These are phyloP conservation scores for Sporothrix inflata DNA, from an alignment of 2,329 filamentous ascomycete species.

Conservation along the genomic window DNA sequence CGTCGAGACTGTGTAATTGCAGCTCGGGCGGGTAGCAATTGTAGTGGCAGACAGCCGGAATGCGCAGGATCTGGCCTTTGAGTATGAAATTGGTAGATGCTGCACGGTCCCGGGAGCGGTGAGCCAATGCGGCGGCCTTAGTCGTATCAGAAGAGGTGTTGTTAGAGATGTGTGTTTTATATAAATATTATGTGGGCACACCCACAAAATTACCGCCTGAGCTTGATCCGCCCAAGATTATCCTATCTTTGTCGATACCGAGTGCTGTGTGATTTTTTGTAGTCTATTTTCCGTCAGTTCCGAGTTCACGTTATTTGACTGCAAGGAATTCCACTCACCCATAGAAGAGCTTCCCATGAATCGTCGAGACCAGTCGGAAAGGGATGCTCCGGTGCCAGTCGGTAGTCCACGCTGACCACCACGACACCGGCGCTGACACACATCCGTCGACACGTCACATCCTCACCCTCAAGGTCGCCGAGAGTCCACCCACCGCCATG, in stretches of 20 bases:
- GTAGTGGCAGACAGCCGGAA: conserved; percentile 1
- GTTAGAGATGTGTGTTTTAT: not conserved
- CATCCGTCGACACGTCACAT: not conserved
- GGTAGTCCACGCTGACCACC: not conserved
- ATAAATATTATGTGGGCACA: not conserved
- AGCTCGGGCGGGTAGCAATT: not conserved
- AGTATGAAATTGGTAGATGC: not conserved
- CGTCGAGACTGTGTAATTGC: conserved; percentile 4
- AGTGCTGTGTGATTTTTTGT: not conserved
- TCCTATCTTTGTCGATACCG: not conserved
- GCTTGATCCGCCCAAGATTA: conserved; percentile 11
- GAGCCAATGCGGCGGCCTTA: conserved; percentile 5
- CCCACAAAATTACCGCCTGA: conserved; percentile 3
- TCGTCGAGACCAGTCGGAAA: not conserved
- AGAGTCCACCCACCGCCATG: conserved; percentile 1
- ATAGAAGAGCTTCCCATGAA: not conserved
- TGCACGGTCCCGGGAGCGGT: not conserved
- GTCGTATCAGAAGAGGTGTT: not conserved
- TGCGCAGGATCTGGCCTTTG: conserved; percentile 9
- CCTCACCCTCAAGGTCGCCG: conserved; percentile 1
- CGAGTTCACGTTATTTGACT: not conserved
- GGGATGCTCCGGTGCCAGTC: not conserved
- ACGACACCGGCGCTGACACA: not conserved
- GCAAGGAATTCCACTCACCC: not conserved
- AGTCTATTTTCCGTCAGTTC: not conserved